Conservation (phyloP, 2,329 filamentous ascomycete genomes). For the Cladorrhinum sp. region DNA sequence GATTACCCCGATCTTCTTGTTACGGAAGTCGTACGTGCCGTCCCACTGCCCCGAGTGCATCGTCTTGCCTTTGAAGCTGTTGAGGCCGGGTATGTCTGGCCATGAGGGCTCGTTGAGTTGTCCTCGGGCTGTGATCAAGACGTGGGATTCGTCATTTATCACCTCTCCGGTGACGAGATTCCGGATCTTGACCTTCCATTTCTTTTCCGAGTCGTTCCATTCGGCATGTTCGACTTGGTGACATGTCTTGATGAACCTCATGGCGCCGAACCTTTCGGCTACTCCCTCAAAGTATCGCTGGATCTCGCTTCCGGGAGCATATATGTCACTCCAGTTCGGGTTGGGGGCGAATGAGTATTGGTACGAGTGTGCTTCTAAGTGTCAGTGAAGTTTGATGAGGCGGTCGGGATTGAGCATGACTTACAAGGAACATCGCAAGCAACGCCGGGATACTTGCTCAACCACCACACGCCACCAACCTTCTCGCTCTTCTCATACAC, state of each 20-base stretch:
- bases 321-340: constrained; percentile 51
- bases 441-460: constrained; percentile 35
- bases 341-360: constrained; percentile 56
- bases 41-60: constrained; percentile 49
- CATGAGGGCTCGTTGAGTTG: constrained; percentile 42
- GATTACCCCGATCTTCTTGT: constrained; percentile 49
- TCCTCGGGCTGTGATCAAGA: constrained; percentile 42
- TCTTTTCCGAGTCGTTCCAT: constrained; percentile 40
- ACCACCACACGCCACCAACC: constrained; percentile 36
- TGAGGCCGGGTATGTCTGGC: constrained; percentile 43
- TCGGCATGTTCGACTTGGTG: constrained; percentile 40
- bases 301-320: constrained; percentile 48
- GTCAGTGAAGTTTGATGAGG: background rate
- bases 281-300: constrained; percentile 46
- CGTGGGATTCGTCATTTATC: constrained; percentile 39
- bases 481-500: constrained; percentile 37
- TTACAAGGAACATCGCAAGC: constrained; percentile 39
- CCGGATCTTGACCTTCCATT: constrained; percentile 38
- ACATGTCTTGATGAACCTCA: constrained; percentile 44
- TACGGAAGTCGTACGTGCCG: constrained; percentile 42
- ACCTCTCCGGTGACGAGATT: constrained; percentile 35
- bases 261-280: constrained; percentile 45
- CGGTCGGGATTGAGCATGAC: constrained; percentile 10
- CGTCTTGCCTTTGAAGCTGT: constrained; percentile 40
- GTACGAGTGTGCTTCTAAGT: constrained; percentile 46